A percentile compares a stretch with the other conserved stretches of the same genome.
phyloP scores from a whole-genome alignment of 306 rosid genomes.

The Quercus glauca region DNA sequence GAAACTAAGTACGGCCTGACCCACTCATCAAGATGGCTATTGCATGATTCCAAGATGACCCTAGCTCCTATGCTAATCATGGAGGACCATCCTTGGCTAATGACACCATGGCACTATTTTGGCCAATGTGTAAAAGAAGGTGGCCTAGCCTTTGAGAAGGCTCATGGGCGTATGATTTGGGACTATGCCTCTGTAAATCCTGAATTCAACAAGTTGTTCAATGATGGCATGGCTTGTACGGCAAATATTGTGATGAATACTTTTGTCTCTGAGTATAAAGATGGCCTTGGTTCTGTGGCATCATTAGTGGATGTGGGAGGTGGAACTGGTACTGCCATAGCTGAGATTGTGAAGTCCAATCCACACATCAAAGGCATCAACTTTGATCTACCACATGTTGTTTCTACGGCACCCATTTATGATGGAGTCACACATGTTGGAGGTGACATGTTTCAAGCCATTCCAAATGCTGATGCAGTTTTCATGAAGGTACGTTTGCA shows the following conservation, averaged over 20 bases:
- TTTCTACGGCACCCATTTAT: slow-evolving; percentile 18
- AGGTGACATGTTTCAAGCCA: slow-evolving; percentile 36
- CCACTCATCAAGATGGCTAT: slow-evolving; percentile 28
- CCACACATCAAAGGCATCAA: slow-evolving; percentile 36
- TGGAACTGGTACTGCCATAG: slow-evolving; percentile 23
- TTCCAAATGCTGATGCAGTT: slow-evolving; percentile 40
- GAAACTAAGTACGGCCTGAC: slow-evolving; percentile 23
- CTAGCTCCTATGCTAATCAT: slow-evolving; percentile 22
- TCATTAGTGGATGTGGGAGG: slow-evolving; percentile 44
- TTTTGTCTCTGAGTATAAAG: slow-evolving; percentile 7
- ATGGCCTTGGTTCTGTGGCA: slow-evolving; percentile 14
- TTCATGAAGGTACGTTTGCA: slow-evolving; percentile 25
- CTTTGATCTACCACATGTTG: slow-evolving; percentile 41
- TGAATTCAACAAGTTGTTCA: slow-evolving; percentile 29
- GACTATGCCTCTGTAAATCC: slow-evolving; percentile 22
- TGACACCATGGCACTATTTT: slow-evolving; percentile 31
- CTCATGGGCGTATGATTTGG: slow-evolving; percentile 32
- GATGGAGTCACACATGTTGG: slow-evolving; percentile 39
- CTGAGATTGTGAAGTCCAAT: slow-evolving; percentile 24
- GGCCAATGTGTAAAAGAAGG: slow-evolving; percentile 25
- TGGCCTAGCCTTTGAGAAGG: slow-evolving; percentile 23
- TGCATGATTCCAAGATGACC: slow-evolving; percentile 13
- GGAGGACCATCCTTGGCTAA: slow-evolving; percentile 14
- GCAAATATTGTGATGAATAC: slow-evolving; percentile 12
- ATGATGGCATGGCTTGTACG: slow-evolving; percentile 35